Conservation (phyloP, 257 asterid genomes). For the Nicotiana attenuata region DNA sequence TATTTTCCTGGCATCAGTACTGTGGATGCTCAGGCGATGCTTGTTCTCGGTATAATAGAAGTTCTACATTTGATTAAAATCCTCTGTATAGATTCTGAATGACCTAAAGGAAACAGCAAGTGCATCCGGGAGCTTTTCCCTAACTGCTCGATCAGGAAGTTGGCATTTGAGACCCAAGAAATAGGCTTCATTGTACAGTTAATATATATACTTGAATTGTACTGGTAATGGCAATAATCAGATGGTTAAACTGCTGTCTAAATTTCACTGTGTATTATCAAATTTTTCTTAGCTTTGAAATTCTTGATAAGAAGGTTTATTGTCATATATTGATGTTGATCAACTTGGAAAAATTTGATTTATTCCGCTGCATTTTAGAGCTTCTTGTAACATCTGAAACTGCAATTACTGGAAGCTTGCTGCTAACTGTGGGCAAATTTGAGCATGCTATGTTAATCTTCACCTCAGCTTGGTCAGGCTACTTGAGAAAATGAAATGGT, state of each 20-base stretch:
- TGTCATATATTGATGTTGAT: background rate
- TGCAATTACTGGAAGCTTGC: background rate
- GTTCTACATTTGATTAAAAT: background rate
- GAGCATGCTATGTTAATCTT: background rate
- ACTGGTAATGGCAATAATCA: constrained; percentile 1
- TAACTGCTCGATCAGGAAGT: background rate
- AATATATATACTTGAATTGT: background rate
- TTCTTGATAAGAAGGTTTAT: background rate
- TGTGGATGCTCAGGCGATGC: background rate
- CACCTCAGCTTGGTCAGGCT: background rate
- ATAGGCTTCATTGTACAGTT: constrained; percentile 1
- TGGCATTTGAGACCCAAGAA: background rate
- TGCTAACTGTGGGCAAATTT: background rate
- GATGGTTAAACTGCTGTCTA: background rate
- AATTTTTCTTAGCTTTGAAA: background rate
- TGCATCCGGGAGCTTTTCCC: background rate
- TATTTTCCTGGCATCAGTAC: constrained; percentile 8
- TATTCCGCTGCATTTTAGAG: background rate
- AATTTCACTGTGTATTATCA: background rate
- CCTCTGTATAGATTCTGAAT: background rate
- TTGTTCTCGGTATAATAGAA: background rate
- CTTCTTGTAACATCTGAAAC: background rate
- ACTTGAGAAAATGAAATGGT: background rate
- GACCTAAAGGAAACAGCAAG: background rate
- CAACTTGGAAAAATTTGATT: background rate